Evolutionary conservation across 208 protist species (phyloP), one percentile per base, ranked within the genome.

Genomic region (Acanthamoeba royreba): DNA sequence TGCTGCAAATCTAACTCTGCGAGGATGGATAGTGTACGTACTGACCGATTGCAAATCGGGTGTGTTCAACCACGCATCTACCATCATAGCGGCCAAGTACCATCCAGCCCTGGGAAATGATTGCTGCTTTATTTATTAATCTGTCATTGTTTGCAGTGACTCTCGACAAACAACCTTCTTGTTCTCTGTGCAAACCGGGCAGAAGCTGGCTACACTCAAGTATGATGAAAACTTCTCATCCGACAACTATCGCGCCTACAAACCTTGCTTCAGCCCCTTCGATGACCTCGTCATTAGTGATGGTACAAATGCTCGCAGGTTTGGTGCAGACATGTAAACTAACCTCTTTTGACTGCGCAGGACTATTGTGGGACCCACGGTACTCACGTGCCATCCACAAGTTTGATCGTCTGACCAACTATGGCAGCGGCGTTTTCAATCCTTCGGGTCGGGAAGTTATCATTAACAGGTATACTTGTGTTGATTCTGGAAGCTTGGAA

Each of bases 371-470:
- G 92, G 92, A 94, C 38, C 74, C 61, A 22, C 92, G 92, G 86
- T 86, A 93, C 49, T 79, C 69, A 40, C 28, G 90, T 0, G 85
- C 46, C 46, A 79, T 94, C 22, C 92, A 94, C 74, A 88, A 79
- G 47, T 94, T 94, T 25, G 92, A 94, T 35, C 49, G 86, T 19
- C 42, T 94, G 33, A 94, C 92, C 55, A 93, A 69, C 53, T 93
- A 92, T 28, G 92, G 92, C 35, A 93, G 74, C 55, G 85, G 92
- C 35, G 81, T 93, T 4, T 94, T 94, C 92, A 87, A 79, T 28
- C 92, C 81, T 19, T 94, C 92, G n/a, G 92, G 92, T 28, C 45
- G 66, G 8, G 92, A 94, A n/a, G 92, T 94, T 22, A 72, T 94
- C 46, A 94, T 94, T 46, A 94, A 94, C 74, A 86, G 55, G 42